Conservation (phyloP, 768 basidiomycete genomes). For the Mycena galericulata region DNA sequence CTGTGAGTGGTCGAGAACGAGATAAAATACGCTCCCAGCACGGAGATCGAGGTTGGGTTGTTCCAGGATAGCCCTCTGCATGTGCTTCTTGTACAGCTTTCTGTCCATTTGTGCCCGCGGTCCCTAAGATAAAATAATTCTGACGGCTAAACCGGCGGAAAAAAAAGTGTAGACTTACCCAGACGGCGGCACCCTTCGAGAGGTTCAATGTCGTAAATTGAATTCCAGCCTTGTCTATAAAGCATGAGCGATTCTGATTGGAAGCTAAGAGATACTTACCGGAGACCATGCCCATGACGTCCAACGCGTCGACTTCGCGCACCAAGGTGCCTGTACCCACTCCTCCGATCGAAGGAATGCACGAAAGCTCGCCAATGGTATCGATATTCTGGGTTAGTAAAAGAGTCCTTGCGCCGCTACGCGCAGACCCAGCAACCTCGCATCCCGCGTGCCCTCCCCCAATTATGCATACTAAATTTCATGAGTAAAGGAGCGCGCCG, state of each 20-base stretch:
- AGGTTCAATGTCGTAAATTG: conserved; percentile 89
- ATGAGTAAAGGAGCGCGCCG: too few species aligned
- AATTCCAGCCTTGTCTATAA: conserved; percentile 85
- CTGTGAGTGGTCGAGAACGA: conserved; percentile 69
- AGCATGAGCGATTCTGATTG: not conserved
- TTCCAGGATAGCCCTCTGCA: conserved; percentile 75
- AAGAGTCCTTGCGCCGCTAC: conserved; percentile 84
- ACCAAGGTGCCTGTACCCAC: conserved; percentile 94
- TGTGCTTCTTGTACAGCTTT: conserved; percentile 83
- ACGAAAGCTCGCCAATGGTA: conserved; percentile 86
- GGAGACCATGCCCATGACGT: conserved; percentile 88
- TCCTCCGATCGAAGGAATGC: conserved; percentile 93
- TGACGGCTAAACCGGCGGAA: too few species aligned
- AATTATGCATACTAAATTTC: conserved; percentile 76
- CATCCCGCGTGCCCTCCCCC: conserved; percentile 95
- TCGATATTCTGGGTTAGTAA: conserved; percentile 86
- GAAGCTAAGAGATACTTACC: conserved; percentile 60
- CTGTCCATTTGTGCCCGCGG: conserved; percentile 92
- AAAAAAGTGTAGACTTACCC: too few species aligned
- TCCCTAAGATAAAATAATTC: too few species aligned
- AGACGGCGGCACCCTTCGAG: conserved; percentile 90
- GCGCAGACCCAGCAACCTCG: conserved; percentile 89
- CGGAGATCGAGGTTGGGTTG: conserved; percentile 79
- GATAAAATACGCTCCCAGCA: conserved; percentile 82
- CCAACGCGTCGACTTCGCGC: conserved; percentile 91